These are phyloP conservation scores for Linnemannia elongata DNA, from an alignment of 192 early-diverging fungal genomes.

Conservation along the genomic window DNA sequence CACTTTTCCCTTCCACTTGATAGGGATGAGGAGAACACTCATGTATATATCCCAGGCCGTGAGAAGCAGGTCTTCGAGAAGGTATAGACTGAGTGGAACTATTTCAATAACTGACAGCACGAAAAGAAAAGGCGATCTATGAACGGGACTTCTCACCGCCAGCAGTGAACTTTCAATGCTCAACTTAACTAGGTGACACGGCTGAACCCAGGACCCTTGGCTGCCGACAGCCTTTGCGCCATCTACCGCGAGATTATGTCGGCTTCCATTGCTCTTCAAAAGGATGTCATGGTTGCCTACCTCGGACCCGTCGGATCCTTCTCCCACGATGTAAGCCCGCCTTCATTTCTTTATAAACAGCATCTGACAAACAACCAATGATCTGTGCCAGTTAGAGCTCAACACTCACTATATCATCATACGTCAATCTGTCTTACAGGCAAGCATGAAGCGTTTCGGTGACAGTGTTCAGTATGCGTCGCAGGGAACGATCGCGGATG, in stretches of 20 bases:
- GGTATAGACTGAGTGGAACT: slow-evolving; percentile 39
- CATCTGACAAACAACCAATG: neutral
- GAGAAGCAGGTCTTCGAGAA: slow-evolving; percentile 85
- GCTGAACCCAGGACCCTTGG: slow-evolving; percentile 85
- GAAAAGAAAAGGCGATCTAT: neutral
- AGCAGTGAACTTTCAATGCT: neutral
- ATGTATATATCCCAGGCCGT: slow-evolving; percentile 82
- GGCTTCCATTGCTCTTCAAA: slow-evolving; percentile 87
- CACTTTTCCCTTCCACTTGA: neutral
- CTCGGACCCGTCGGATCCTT: slow-evolving; percentile 93
- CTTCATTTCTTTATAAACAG: no score
- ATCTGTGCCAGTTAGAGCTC: neutral
- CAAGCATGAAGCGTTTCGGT: slow-evolving; percentile 74
- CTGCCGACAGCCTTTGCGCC: slow-evolving; percentile 45
- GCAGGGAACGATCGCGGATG: slow-evolving; percentile 78
- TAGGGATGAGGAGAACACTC: slow-evolving; percentile 60
- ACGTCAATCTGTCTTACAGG: slow-evolving; percentile 12
- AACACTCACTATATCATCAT: neutral
- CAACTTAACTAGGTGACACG: slow-evolving; percentile 61
- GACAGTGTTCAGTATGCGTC: slow-evolving; percentile 82
- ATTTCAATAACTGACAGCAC: neutral
- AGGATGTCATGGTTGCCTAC: slow-evolving; percentile 86
- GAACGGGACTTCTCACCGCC: neutral
- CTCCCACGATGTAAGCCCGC: slow-evolving; percentile 80
- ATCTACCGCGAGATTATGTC: slow-evolving; percentile 88